Percentiles rank a stretch among this genome's conserved stretches.
Conservation (phyloP, 257 asterid species). For the Nicotiana tomentosiformis region DNA sequence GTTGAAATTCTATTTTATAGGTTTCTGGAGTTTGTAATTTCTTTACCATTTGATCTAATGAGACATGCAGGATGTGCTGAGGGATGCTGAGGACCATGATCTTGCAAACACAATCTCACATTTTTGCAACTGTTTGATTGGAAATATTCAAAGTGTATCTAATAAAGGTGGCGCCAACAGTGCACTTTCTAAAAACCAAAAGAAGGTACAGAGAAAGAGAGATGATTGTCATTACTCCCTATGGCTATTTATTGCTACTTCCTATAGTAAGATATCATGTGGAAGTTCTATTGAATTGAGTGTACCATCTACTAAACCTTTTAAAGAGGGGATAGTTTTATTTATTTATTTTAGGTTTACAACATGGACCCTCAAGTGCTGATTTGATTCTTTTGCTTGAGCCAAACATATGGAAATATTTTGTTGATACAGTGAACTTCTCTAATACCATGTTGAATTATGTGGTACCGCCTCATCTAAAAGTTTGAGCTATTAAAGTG, state of each 20-base stretch:
- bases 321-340: background rate
- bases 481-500: background rate
- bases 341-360: background rate
- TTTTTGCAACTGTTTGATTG: slow-evolving; percentile 71
- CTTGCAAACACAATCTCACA: slow-evolving; percentile 68
- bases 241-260: background rate
- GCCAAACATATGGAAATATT: background rate
- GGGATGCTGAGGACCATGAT: slow-evolving; percentile 88
- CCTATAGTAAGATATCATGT: background rate
- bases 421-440: background rate
- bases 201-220: slow-evolving; percentile 35
- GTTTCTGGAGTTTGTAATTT: background rate
- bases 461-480: background rate
- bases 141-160: slow-evolving; percentile 40
- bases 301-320: background rate
- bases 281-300: slow-evolving; percentile 4
- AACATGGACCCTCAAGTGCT: background rate
- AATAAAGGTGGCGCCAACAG: slow-evolving; percentile 39
- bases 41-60: background rate
- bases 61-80: slow-evolving; percentile 58
- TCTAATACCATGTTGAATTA: background rate
- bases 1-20: background rate
- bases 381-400: background rate
- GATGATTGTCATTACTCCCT: background rate
- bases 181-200: slow-evolving; percentile 49